Conservation (phyloP, 2,329 filamentous ascomycete genomes). For the Penicillium sp. region DNA sequence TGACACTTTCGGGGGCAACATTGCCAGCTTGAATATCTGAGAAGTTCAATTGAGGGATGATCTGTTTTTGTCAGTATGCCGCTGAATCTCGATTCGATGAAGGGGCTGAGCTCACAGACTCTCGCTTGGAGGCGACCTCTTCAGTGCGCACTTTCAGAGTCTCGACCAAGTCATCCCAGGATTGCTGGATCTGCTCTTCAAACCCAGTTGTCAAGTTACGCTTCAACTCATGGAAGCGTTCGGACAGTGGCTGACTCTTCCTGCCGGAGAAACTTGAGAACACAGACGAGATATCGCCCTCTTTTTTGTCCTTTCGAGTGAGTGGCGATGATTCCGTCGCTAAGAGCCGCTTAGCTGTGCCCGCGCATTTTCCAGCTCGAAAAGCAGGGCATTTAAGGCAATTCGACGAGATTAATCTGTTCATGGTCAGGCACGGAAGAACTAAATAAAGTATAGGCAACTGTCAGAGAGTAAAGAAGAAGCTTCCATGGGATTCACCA, state of each 20-base stretch:
- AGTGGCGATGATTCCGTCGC: neutral
- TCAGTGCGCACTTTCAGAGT: constrained; percentile 9
- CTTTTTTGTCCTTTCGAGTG: constrained; percentile 9
- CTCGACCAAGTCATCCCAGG: constrained; percentile 9
- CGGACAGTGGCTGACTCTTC: constrained; percentile 6
- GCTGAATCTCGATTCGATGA: neutral
- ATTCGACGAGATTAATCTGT: neutral
- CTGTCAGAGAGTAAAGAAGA: too few relatives aligned
- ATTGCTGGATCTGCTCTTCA: constrained; percentile 12
- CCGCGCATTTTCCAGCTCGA: neutral
- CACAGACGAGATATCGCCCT: constrained; percentile 21
- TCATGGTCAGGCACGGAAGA: neutral
- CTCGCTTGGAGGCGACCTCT: constrained; percentile 14
- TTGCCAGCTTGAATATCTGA: constrained; percentile 2
- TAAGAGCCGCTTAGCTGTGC: neutral
- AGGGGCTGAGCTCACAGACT: neutral
- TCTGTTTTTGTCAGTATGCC: neutral
- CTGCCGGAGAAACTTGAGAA: constrained; percentile 17
- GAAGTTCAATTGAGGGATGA: constrained; percentile 13
- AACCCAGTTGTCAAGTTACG: constrained; percentile 7
- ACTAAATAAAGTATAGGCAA: too few relatives aligned
- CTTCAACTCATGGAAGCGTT: constrained; percentile 11
- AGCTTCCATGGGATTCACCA: too few relatives aligned
- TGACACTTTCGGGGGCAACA: neutral
- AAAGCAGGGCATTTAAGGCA: neutral